Base-by-base conservation (phyloP, 2,329 filamentous ascomycete genomes). In the Colletotrichum camelliae region DNA sequence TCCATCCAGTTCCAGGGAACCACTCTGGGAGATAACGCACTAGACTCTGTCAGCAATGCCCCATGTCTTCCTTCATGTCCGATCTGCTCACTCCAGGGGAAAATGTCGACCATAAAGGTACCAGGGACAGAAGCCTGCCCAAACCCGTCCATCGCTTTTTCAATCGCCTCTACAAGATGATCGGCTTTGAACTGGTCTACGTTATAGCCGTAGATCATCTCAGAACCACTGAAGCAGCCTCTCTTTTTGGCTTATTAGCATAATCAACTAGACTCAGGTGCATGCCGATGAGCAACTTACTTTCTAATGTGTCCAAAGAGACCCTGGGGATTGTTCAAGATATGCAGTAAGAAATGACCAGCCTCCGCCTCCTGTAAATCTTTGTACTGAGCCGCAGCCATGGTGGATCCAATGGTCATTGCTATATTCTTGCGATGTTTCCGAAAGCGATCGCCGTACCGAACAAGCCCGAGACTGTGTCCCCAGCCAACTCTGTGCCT, bases 351-450 rank as follows among this genome's bases (percentile, higher is more conserved):
- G 61, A 89, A 87, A 3, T 84, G 84, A 3, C 82, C 81, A 5
- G 82, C 82, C 70, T 90, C 88, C 1, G 80, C 79, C 58, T 90
- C 86, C 70, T 89, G 86, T 2, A 88, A 57, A 0, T 75, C 48
- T 35, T 86, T 79, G 72, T 86, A 89, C 24, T 84, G 83, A 1
- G 83, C 74, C 1, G 86, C 83, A 0, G 82, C 77, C 0, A 77
- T 73, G 31, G 86, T 86, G 0, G 87, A 85, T 1, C 89, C 89
- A 7, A 90, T 81, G 9, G 86, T 82, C 27, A 83, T 82, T 18
- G 83, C 81, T 52, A 88, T 83, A 15, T 86, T 82, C 78, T 87
- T 90, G 7, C 89, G 86, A 62, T 88, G 83, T 3, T 80, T 81
- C 27, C 82, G 82, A 18, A 86, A 85, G 12, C 78, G 81, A 16